A percentile compares a stretch with the other conserved stretches of the same genome.
Evolutionary conservation across 768 basidiomycete genomes (phyloP).

Genomic region (Russula brevipes): DNA sequence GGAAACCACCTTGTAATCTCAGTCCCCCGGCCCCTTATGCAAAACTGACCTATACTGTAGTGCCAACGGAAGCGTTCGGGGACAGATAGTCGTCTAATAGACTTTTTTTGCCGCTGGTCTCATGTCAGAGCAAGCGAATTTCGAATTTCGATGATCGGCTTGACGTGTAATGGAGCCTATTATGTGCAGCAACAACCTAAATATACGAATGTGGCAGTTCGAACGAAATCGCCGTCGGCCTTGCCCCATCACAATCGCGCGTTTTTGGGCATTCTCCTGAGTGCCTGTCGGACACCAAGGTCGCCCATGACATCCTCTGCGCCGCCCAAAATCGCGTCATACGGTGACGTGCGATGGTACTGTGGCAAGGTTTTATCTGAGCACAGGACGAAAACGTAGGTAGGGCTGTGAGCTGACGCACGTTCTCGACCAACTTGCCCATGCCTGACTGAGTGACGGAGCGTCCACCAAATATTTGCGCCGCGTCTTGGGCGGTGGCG

Average conservation of each 20-base stretch:
- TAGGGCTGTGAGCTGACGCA: conserved; percentile 28
- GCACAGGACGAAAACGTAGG: not conserved
- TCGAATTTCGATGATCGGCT: not conserved
- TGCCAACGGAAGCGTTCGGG: too few species aligned
- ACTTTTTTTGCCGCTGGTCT: too few species aligned
- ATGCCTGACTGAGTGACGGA: conserved; percentile 83
- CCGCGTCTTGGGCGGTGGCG: conserved; percentile 69
- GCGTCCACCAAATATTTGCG: conserved; percentile 85
- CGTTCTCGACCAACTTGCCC: conserved; percentile 81
- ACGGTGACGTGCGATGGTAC: conserved; percentile 81
- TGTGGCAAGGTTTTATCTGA: conserved; percentile 28
- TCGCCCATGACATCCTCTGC: conserved; percentile 72
- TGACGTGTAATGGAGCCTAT: not conserved
- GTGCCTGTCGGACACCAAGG: conserved; percentile 66
- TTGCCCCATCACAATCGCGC: conserved; percentile 35
- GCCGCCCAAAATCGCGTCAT: conserved; percentile 80
- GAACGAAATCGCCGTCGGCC: not conserved
- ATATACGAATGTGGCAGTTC: not conserved
- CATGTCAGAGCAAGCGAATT: not conserved
- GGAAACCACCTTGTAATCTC: too few species aligned
- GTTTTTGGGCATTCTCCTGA: conserved; percentile 61
- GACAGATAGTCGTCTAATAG: too few species aligned
- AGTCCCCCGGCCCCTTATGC: too few species aligned
- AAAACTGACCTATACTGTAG: too few species aligned
- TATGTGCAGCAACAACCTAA: not conserved